Percentiles rank a stretch among this genome's conserved stretches.
phyloP scores from a whole-genome alignment of 2,329 filamentous ascomycete species.

The Ophiostoma quercus region DNA sequence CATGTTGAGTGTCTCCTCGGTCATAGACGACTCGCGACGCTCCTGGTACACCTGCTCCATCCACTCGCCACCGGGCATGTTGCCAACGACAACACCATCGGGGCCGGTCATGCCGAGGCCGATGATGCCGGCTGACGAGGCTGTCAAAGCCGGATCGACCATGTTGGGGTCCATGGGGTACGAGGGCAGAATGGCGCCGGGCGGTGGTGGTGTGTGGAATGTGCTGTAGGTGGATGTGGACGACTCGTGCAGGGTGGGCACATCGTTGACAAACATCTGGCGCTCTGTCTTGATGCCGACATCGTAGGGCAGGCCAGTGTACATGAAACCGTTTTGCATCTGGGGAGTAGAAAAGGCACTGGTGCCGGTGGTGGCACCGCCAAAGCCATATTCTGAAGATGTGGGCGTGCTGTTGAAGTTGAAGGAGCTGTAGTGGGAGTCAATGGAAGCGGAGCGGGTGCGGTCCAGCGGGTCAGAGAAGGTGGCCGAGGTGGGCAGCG shows the following conservation, averaged over 20 bases:
- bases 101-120: constrained; percentile 19
- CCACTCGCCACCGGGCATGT: constrained; percentile 53
- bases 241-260: constrained; percentile 78
- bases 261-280: constrained; percentile 88
- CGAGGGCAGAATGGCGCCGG: constrained; percentile 60
- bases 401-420: constrained; percentile 62
- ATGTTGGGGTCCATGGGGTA: constrained; percentile 38
- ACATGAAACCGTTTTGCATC: constrained; percentile 59
- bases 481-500: constrained; percentile 72
- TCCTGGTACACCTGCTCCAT: constrained; percentile 65
- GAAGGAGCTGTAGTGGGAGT: constrained; percentile 72
- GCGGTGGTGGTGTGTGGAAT: constrained; percentile 71
- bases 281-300: constrained; percentile 94
- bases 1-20: constrained; percentile 62
- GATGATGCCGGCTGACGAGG: neutral
- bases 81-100: neutral
- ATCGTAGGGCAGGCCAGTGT: constrained; percentile 58
- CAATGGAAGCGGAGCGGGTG: constrained; percentile 70
- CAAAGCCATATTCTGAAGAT: constrained; percentile 41
- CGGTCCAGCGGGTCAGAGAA: constrained; percentile 69
- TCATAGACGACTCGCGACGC: constrained; percentile 58
- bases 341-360: constrained; percentile 54
- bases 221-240: constrained; percentile 89
- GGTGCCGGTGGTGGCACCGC: constrained; percentile 15
- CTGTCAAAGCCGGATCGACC: constrained; percentile 11